These are phyloP conservation scores for Platanthera zijinensis DNA, from an alignment of 106 monocot genomes.

Conservation along the genomic window DNA sequence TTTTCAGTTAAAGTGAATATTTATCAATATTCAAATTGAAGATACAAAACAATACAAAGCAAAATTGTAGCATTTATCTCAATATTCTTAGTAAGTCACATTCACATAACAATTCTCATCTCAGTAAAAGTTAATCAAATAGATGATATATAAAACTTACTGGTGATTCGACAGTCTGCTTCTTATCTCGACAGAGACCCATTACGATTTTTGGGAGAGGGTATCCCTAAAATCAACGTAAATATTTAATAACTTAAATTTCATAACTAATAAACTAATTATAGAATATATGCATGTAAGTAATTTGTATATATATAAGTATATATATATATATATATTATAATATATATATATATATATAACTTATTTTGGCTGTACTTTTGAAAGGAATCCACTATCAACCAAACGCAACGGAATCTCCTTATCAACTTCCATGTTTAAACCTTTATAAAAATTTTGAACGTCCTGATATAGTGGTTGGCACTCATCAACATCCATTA, in stretches of 20 bases:
- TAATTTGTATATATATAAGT: too few relatives aligned
- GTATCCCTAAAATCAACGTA: slow-evolving; percentile 36
- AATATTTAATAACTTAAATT: background rate
- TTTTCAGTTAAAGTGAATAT: too few relatives aligned
- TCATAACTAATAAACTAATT: too few relatives aligned
- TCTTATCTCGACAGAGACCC: slow-evolving; percentile 86
- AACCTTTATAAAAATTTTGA: slow-evolving; percentile 90
- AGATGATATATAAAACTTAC: slow-evolving; percentile 23
- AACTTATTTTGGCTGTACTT: slow-evolving; percentile 64
- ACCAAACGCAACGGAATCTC: slow-evolving; percentile 79
- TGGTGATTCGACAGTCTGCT: slow-evolving; percentile 66
- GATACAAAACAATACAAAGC: too few relatives aligned
- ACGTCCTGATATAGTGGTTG: slow-evolving; percentile 90
- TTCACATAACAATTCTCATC: too few relatives aligned
- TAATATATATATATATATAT: too few relatives aligned
- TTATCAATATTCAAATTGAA: too few relatives aligned
- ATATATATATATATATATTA: too few relatives aligned
- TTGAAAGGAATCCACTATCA: slow-evolving; percentile 85
- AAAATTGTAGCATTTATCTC: too few relatives aligned
- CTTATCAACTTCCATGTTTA: slow-evolving; percentile 90
- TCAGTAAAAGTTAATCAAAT: background rate
- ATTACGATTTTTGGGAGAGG: slow-evolving; percentile 80
- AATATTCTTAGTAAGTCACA: too few relatives aligned
- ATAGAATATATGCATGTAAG: too few relatives aligned
- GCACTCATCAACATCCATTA: slow-evolving; percentile 89